These are phyloP conservation scores for Zygosaccharomyces rouxii DNA, from an alignment of 805 yeast species.

Conservation along the genomic window DNA sequence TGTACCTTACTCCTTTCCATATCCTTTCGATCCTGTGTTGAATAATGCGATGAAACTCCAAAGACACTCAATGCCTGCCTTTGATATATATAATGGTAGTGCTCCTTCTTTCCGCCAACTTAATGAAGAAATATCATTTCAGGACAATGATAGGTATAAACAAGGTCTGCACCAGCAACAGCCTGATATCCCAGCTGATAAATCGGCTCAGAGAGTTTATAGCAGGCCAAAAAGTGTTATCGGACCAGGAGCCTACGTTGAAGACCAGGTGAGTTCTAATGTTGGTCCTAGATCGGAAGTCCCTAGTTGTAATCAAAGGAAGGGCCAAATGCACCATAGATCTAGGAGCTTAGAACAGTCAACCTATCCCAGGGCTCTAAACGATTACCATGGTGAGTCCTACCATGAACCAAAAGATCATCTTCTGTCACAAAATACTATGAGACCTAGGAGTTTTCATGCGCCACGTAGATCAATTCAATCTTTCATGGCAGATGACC, in stretches of 20 bases:
- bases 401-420: neutral
- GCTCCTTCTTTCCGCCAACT: neutral
- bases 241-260: too few relatives aligned
- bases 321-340: neutral
- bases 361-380: neutral
- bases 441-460: neutral
- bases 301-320: neutral
- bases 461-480: neutral
- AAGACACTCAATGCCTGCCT: neutral
- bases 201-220: neutral
- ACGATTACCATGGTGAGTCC: neutral
- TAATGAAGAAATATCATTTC: neutral
- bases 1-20: neutral
- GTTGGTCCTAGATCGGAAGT: conserved; percentile 2
- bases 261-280: neutral
- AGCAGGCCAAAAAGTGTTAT: neutral
- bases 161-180: neutral
- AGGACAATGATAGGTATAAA: neutral
- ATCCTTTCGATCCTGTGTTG: neutral
- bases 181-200: neutral
- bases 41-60: neutral
- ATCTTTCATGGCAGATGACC: neutral
- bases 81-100: neutral
- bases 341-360: neutral
- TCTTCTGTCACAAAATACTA: neutral